These are phyloP conservation scores for Umbelopsis sp. DNA, from an alignment of 192 early-diverging fungal species.

Conservation along the genomic window DNA sequence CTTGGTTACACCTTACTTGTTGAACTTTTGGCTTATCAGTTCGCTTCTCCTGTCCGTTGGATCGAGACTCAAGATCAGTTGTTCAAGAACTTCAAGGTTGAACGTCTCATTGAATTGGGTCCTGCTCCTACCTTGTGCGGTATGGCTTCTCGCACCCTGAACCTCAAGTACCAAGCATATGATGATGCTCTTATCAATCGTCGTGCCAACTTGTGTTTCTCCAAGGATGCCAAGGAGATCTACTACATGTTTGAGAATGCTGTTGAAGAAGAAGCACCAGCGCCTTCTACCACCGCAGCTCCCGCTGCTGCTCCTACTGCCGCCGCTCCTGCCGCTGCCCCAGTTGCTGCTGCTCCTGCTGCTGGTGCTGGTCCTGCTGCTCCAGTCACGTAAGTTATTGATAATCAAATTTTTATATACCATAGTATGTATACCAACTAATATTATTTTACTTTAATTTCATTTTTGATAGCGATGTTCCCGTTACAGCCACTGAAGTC, in stretches of 20 bases:
- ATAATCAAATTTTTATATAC: neutral
- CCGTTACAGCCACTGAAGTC: constrained; percentile 82
- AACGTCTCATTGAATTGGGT: constrained; percentile 89
- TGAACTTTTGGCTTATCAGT: constrained; percentile 91
- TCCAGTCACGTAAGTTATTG: constrained; percentile 43
- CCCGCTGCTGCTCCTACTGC: constrained; percentile 51
- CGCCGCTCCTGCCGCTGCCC: constrained; percentile 41
- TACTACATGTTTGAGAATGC: constrained; percentile 88
- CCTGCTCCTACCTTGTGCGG: constrained; percentile 87
- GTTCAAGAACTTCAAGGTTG: constrained; percentile 80
- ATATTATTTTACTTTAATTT: neutral
- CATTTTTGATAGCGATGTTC: constrained; percentile 62
- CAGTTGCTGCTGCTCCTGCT: constrained; percentile 55
- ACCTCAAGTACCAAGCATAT: constrained; percentile 96
- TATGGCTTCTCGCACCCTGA: constrained; percentile 92
- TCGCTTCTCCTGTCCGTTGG: constrained; percentile 93
- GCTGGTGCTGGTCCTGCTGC: constrained; percentile 58
- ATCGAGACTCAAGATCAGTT: constrained; percentile 90
- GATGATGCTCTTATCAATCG: constrained; percentile 91
- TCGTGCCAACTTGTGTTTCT: constrained; percentile 85
- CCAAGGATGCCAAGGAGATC: constrained; percentile 91
- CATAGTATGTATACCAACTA: neutral
- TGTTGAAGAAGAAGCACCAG: constrained; percentile 54
- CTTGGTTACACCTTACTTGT: constrained; percentile 84
- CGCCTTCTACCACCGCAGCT: constrained; percentile 42